Conservation (phyloP, 176 grass and related monocot genomes). For the Carex pumila region DNA sequence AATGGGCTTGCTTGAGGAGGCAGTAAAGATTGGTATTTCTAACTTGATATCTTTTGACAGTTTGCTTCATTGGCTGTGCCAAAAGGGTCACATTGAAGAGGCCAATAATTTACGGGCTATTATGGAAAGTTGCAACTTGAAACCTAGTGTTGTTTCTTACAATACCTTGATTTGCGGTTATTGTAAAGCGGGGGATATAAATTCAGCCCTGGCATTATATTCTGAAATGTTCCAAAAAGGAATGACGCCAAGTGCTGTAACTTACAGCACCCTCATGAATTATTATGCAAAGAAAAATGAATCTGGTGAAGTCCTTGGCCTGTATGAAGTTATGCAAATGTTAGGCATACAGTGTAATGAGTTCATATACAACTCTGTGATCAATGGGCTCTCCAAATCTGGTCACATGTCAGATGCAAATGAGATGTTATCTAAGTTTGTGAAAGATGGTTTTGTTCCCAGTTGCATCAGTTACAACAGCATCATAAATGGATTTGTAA, state of each 20-base stretch:
- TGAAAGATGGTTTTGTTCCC: constrained; percentile 70
- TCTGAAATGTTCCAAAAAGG: constrained; percentile 52
- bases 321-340: constrained; percentile 50
- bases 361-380: constrained; percentile 59
- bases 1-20: constrained; percentile 40
- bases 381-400: constrained; percentile 53
- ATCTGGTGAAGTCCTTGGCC: constrained; percentile 41
- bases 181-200: constrained; percentile 51
- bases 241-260: constrained; percentile 55
- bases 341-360: constrained; percentile 57
- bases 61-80: constrained; percentile 60
- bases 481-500: constrained; percentile 72
- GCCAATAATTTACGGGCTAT: constrained; percentile 42
- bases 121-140: constrained; percentile 54
- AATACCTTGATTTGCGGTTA: constrained; percentile 54
- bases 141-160: constrained; percentile 32
- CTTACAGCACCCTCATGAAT: constrained; percentile 63
- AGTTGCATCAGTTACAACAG: constrained; percentile 65
- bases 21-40: constrained; percentile 26
- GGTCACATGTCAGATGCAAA: constrained; percentile 40
- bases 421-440: constrained; percentile 60
- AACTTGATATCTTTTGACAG: constrained; percentile 48
- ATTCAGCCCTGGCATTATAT: constrained; percentile 53
- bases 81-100: constrained; percentile 39
- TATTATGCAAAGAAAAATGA: constrained; percentile 41